Base-by-base conservation (phyloP, 2,329 filamentous ascomycete species). In the Fusarium floridanum region DNA sequence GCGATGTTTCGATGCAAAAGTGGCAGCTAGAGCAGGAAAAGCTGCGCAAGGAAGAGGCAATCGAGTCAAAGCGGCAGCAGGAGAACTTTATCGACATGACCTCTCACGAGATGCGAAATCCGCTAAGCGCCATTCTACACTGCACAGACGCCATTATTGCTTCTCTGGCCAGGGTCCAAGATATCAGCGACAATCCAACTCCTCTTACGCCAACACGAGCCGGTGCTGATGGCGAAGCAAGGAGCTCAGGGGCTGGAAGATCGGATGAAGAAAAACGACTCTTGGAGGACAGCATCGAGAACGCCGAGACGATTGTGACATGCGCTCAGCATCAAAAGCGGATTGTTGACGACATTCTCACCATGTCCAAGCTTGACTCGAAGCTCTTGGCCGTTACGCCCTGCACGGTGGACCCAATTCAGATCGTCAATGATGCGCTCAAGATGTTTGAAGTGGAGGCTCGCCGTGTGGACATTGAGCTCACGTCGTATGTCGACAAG, bases 31-130 rank as follows among this genome's bases (percentile, higher is more conserved):
- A 85, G 71, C 84, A 83, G 60, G 88, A 88, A 75, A 86, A 83
- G 62, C 80, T 83, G 75, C 84, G 84, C 61, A 88, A 86, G 79
- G 87, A 88, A 50, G 88, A 91, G 66, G 89, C 89, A 1, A 86
- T 91, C 29, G 88, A 90, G 77, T 87, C 88, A 34, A 90, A 88
- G 76, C 84, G 91, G 6, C 92, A 94, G 78, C 94, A 96, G 78
- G 93, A 95, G 77, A 93, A 93, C 73, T 95, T 95, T 77, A 94
- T 95, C 77, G 93, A 95, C 81, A 94, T 94, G 85, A 90, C 88
- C 2, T 90, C 89, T 16, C 92, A 94, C 79, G 92, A 93, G 79
- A 92, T 94, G 89, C 88, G 92, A 29, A 95, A 95, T 75, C 93
- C 93, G 1, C 84, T 95, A 29, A 91, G 89, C 50, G 93, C 92